These are phyloP conservation scores for Vigna trinervia DNA, from an alignment of 306 rosid species.

Conservation along the genomic window DNA sequence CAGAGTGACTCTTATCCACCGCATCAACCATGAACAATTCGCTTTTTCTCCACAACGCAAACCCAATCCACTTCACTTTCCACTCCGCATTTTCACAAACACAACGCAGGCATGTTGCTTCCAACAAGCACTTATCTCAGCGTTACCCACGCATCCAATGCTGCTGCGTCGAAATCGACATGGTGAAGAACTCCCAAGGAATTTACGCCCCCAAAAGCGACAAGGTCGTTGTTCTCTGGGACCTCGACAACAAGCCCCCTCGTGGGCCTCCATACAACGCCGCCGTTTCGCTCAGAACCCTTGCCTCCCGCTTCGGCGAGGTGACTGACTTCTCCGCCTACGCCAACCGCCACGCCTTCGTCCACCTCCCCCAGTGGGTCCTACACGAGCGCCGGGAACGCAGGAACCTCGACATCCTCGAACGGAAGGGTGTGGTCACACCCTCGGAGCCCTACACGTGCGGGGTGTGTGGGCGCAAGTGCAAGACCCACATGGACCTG, in stretches of 20 bases:
- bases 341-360: slow-evolving; percentile 84
- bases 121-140: neutral
- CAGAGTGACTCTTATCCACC: neutral
- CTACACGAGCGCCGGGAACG: slow-evolving; percentile 65
- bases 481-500: slow-evolving; percentile 65
- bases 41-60: neutral
- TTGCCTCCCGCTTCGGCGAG: slow-evolving; percentile 67
- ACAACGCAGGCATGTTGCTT: neutral
- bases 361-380: slow-evolving; percentile 81
- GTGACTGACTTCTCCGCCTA: slow-evolving; percentile 79
- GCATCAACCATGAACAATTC: neutral
- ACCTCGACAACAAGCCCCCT: slow-evolving; percentile 94
- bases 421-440: slow-evolving; percentile 60
- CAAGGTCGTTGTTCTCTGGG: slow-evolving; percentile 86
- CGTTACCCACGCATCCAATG: neutral
- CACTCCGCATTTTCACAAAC: neutral
- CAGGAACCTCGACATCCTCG: slow-evolving; percentile 61
- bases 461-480: slow-evolving; percentile 73
- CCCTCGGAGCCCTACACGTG: slow-evolving; percentile 70
- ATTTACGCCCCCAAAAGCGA: slow-evolving; percentile 60
- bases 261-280: slow-evolving; percentile 87
- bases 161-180: slow-evolving; percentile 64
- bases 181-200: slow-evolving; percentile 75
- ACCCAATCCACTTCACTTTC: neutral
- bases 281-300: slow-evolving; percentile 66